A percentile compares a stretch with the other conserved stretches of the same genome.
These are phyloP conservation scores for Corymbia citriodora DNA, from an alignment of 441 rosid genomes.

Conservation along the genomic window DNA sequence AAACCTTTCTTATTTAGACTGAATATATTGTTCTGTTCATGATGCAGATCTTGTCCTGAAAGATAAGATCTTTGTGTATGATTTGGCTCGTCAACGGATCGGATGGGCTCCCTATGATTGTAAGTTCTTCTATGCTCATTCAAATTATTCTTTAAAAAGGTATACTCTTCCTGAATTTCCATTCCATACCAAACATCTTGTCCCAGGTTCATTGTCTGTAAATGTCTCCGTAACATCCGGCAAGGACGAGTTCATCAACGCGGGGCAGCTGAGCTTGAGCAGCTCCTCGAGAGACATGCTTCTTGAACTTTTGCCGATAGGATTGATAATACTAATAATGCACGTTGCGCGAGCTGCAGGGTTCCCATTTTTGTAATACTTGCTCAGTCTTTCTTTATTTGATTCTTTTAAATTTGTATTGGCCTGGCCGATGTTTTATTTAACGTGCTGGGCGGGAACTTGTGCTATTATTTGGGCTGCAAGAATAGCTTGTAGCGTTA, in stretches of 20 bases:
- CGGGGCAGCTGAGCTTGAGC: constrained; percentile 37
- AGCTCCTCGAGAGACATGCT: constrained; percentile 37
- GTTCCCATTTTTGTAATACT: constrained; percentile 29
- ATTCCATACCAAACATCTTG: not conserved
- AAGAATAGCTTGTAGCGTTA: not conserved
- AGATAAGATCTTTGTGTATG: constrained; percentile 74
- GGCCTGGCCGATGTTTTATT: constrained; percentile 21
- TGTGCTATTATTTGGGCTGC: not conserved
- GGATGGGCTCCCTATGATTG: constrained; percentile 78
- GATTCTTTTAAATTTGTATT: constrained; percentile 18
- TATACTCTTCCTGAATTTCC: not conserved
- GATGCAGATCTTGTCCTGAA: constrained; percentile 65
- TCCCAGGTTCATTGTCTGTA: constrained; percentile 58
- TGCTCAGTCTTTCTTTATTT: not conserved
- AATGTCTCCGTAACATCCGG: constrained; percentile 66
- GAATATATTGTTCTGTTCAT: not conserved
- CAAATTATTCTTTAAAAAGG: not conserved
- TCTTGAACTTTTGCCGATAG: constrained; percentile 30
- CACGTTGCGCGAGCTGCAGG: constrained; percentile 23
- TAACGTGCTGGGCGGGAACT: constrained; percentile 18
- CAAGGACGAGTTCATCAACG: constrained; percentile 47
- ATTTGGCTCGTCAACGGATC: constrained; percentile 50
- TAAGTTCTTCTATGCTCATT: constrained; percentile 25
- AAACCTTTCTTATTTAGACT: not conserved
- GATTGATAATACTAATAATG: constrained; percentile 25